Conservation (phyloP, 2,329 filamentous ascomycete genomes). For the Grosmannia huntii region DNA sequence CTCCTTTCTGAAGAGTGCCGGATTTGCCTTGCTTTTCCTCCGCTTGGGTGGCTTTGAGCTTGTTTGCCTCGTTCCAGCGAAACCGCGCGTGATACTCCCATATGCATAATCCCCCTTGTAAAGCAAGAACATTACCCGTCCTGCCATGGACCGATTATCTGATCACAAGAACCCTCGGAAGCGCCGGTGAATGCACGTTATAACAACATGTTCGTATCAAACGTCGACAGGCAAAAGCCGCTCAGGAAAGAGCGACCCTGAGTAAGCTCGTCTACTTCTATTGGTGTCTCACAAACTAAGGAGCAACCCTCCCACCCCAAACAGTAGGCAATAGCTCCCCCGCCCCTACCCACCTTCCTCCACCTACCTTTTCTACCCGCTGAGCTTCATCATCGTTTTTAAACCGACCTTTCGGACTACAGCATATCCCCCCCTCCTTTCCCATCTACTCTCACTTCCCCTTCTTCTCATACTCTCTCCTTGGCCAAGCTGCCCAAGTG, state of each 20-base stretch:
- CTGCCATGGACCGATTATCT: background rate
- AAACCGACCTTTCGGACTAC: background rate
- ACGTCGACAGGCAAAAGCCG: background rate
- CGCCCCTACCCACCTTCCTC: slow-evolving; percentile 4
- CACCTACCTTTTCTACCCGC: background rate
- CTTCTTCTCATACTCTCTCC: background rate
- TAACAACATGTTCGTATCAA: background rate
- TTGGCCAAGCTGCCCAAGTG: background rate
- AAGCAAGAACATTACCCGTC: background rate
- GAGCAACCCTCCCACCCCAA: background rate
- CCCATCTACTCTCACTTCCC: background rate
- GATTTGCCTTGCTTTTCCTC: background rate
- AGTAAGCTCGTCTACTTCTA: slow-evolving; percentile 2
- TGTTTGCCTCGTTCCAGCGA: background rate
- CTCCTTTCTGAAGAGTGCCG: background rate
- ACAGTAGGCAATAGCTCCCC: slow-evolving; percentile 1
- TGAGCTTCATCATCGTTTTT: slow-evolving; percentile 12
- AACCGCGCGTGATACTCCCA: background rate
- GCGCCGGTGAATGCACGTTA: background rate
- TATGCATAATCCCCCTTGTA: background rate
- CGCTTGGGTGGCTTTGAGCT: background rate
- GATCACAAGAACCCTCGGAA: background rate
- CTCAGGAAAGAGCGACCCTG: background rate
- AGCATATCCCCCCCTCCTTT: background rate
- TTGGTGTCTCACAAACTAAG: background rate